phyloP scores from a whole-genome alignment of 108 stramenopile species.

The Nitzschia sp. region DNA sequence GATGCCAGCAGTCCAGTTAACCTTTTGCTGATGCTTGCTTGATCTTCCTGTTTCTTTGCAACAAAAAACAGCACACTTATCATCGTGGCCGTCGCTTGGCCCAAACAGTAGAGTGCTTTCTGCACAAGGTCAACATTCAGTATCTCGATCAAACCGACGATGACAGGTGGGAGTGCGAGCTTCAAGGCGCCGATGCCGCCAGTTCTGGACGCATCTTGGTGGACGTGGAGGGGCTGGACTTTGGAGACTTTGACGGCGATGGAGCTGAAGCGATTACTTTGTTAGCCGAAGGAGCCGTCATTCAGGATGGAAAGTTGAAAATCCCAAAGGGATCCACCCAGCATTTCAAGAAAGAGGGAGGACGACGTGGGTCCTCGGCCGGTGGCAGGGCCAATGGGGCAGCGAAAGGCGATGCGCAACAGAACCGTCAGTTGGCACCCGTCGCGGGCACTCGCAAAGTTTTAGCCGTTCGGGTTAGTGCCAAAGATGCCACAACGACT shows the following conservation, averaged over 20 bases:
- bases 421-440: neutral
- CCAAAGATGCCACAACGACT: constrained; percentile 6
- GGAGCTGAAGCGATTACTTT: neutral
- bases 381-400: neutral
- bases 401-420: neutral
- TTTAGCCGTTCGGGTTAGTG: constrained; percentile 30
- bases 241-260: neutral
- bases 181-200: neutral
- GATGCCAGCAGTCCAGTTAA: neutral
- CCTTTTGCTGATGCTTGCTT: neutral
- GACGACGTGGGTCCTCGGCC: neutral
- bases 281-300: neutral
- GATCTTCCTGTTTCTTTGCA: neutral
- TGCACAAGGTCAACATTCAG: neutral
- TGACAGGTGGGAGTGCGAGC: constrained; percentile 1
- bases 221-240: constrained; percentile 3
- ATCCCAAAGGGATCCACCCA: neutral
- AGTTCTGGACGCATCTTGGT: neutral
- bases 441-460: constrained; percentile 6
- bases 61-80: neutral
- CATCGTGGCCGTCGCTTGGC: neutral
- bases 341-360: neutral
- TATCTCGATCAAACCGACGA: neutral
- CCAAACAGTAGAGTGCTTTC: neutral
- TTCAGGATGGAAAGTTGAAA: neutral